Evolutionary conservation across 2,329 filamentous ascomycete species (phyloP), one percentile per base, ranked within the genome.

Genomic region (Cadophora sp.): DNA sequence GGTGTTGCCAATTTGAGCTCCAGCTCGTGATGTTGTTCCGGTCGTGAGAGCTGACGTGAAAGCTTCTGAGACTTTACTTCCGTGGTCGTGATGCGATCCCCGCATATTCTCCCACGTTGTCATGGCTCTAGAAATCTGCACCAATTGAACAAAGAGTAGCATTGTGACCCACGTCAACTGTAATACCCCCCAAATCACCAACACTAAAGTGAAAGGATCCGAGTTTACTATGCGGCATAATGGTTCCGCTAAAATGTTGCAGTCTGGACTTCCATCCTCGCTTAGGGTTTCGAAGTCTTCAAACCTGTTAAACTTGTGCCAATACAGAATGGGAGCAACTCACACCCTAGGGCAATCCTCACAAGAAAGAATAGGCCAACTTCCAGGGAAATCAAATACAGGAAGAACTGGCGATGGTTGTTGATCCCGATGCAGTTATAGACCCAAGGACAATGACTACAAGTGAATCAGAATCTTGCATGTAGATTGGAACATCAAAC

Each of bases 61-160:
- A 0, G 89, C 88, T 69, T 87, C 85, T 27, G 82, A 83, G 68
- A 81, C 81, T 64, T 82, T 83, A 70, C 83, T 81, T 48, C 83
- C 84, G 64, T 83, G 80, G 65, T 83, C 84, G 70, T 91, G 85
- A 67, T 89, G 86, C 69, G 94, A 86, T 62, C 93, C 91, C 71
- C 91, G 90, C 94, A 99, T 98, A 79, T 94, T 97, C 80, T 99
- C 96, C 80, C 92, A 98, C 0, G 96, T 99, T 0, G 96, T 99
- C 84, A 97, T 91, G 67, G 94, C 97, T 69, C 94, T 90, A 0
- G 94, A 92, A 62, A 99, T 91, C 78, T 99, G 96, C 62, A 97
- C 86, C 62, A 97, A 89, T 78, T 99, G 97, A 5, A 98, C 97
- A 72, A 94, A 91, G 68, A 97, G 86, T 40, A 99, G 89, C 94